Conservation (phyloP, 1,284 basidiomycete genomes). For the Moniliophthora roreri region DNA sequence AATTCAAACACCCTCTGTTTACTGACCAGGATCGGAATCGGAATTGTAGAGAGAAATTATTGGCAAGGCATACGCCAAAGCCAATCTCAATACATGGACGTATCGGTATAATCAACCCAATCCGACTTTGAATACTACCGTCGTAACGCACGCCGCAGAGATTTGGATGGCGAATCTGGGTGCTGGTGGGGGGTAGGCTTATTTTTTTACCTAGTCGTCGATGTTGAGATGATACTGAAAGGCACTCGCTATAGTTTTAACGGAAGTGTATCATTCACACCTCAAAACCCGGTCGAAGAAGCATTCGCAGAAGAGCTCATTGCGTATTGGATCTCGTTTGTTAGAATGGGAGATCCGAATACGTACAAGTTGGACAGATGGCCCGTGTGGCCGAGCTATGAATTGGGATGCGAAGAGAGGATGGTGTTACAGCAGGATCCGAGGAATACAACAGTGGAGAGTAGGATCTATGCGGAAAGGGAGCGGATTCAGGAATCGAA, state of each 20-base stretch:
- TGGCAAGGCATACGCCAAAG: slow-evolving; percentile 36
- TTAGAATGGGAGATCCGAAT: slow-evolving; percentile 50
- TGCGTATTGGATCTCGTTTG: slow-evolving; percentile 61
- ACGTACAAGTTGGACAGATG: slow-evolving; percentile 46
- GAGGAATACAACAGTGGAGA: slow-evolving; percentile 26
- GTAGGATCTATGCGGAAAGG: slow-evolving; percentile 42
- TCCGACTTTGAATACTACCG: slow-evolving; percentile 33
- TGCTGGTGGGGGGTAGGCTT: neutral
- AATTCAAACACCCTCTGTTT: slow-evolving; percentile 18
- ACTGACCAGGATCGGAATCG: neutral
- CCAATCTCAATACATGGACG: slow-evolving; percentile 7
- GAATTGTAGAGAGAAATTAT: slow-evolving; percentile 42
- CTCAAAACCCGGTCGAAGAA: slow-evolving; percentile 37
- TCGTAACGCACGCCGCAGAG: slow-evolving; percentile 51
- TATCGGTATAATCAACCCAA: slow-evolving; percentile 46
- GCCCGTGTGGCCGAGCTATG: slow-evolving; percentile 41
- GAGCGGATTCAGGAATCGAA: slow-evolving; percentile 36
- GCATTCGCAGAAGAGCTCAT: slow-evolving; percentile 55
- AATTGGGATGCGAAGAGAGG: slow-evolving; percentile 23
- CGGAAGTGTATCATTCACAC: slow-evolving; percentile 39
- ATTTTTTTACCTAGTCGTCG: neutral
- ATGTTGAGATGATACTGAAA: neutral
- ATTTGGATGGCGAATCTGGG: slow-evolving; percentile 60
- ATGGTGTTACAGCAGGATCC: slow-evolving; percentile 46
- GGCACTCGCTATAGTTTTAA: slow-evolving; percentile 39